Evolutionary conservation across 2,329 filamentous ascomycete genomes (phyloP).

Genomic region (Cordyceps militaris): DNA sequence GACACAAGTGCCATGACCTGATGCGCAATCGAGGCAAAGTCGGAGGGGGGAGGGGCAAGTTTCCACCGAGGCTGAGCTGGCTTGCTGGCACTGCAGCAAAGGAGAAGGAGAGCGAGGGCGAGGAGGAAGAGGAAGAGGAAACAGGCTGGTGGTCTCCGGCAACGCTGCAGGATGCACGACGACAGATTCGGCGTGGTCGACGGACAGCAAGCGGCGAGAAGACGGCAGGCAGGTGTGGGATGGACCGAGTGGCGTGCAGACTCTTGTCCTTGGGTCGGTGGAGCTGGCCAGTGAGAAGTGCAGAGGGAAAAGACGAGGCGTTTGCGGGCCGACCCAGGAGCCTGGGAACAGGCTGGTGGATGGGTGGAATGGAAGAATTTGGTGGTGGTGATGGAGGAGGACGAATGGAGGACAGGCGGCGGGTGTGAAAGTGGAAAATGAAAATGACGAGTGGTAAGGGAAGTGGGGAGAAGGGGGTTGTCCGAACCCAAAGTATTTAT

Average conservation of each 20-base stretch:
- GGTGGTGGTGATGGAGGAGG: neutral
- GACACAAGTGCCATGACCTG: too few species aligned
- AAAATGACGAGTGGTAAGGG: neutral
- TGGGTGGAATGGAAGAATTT: neutral
- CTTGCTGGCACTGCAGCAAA: neutral
- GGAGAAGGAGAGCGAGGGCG: neutral
- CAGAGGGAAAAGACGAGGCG: neutral
- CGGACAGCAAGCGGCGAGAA: neutral
- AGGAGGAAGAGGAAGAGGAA: neutral
- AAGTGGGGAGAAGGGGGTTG: neutral
- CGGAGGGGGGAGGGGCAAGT: neutral
- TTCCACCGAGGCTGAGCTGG: neutral
- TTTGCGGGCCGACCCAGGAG: conserved; percentile 1
- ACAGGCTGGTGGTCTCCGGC: neutral
- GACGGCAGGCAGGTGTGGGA: neutral
- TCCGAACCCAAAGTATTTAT: too few species aligned
- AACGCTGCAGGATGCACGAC: neutral
- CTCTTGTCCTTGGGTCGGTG: neutral
- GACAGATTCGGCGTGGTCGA: neutral
- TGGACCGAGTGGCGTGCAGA: neutral
- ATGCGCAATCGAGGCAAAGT: too few species aligned
- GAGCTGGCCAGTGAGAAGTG: neutral
- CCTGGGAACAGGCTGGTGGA: neutral
- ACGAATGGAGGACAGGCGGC: neutral
- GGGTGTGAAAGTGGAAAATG: neutral